A percentile compares a stretch with the other conserved stretches of the same genome.
Conservation (phyloP, 2,329 filamentous ascomycete species). For the Dactylellina parvicollis region DNA sequence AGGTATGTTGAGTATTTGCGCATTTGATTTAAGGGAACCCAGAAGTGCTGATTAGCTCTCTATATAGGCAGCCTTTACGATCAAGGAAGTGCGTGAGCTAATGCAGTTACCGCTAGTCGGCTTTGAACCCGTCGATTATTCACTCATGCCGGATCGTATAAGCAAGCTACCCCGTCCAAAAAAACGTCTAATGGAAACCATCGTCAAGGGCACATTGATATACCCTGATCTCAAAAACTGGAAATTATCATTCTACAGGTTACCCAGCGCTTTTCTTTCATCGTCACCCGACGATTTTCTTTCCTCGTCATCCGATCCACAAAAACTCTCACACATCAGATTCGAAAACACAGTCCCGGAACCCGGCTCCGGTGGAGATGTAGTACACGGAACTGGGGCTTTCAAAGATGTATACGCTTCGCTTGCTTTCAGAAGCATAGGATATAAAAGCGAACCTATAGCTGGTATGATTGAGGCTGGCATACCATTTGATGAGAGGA, state of each 20-base stretch:
- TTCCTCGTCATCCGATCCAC: constrained; percentile 63
- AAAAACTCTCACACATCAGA: constrained; percentile 71
- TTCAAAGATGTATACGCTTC: constrained; percentile 70
- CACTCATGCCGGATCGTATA: constrained; percentile 73
- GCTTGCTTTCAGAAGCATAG: constrained; percentile 90
- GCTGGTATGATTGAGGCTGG: constrained; percentile 77
- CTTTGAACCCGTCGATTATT: constrained; percentile 74
- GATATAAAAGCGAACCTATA: constrained; percentile 84
- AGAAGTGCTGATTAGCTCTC: background rate
- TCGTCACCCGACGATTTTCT: constrained; percentile 69
- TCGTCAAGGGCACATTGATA: constrained; percentile 31
- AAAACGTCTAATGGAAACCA: constrained; percentile 68
- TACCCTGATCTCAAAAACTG: constrained; percentile 70
- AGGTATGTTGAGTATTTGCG: constrained; percentile 66
- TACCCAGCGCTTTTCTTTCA: constrained; percentile 75
- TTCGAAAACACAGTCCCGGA: constrained; percentile 72
- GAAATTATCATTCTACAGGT: constrained; percentile 86
- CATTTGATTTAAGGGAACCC: background rate
- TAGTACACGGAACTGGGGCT: constrained; percentile 66
- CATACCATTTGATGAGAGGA: constrained; percentile 78
- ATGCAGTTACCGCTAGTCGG: constrained; percentile 77
- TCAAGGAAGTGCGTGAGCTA: constrained; percentile 91
- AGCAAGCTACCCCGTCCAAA: constrained; percentile 78
- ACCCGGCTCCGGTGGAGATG: constrained; percentile 66
- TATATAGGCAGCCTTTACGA: constrained; percentile 81